phyloP scores from a whole-genome alignment of 1,284 basidiomycete genomes.

The Tylopilus sp. region DNA sequence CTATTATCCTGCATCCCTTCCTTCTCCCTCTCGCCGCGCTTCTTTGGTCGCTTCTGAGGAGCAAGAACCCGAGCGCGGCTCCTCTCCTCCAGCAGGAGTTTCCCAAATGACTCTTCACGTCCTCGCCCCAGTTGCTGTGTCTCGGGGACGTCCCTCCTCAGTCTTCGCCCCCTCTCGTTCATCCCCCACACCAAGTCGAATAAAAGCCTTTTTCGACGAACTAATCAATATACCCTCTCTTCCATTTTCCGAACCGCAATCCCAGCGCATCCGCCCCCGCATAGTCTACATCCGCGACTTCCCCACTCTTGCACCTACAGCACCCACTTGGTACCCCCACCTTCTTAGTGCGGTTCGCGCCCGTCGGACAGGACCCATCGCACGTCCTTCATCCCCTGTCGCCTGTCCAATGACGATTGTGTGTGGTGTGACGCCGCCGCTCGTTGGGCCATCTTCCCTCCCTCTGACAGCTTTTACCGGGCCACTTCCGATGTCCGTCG shows the following conservation, averaged over 20 bases:
- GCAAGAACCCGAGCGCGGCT: constrained; percentile 30
- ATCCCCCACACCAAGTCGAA: constrained; percentile 44
- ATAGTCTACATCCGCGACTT: constrained; percentile 83
- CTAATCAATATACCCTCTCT: constrained; percentile 60
- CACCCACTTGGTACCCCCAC: constrained; percentile 75
- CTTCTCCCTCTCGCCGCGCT: constrained; percentile 24
- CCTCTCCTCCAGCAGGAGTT: constrained; percentile 28
- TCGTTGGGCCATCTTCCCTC: constrained; percentile 34
- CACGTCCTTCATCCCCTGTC: constrained; percentile 54
- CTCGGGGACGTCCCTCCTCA: constrained; percentile 42
- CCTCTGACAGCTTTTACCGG: constrained; percentile 8
- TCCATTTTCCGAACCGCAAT: constrained; percentile 23
- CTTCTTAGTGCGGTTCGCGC: constrained; percentile 72
- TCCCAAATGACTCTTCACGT: constrained; percentile 64
- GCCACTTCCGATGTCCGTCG: constrained; percentile 8
- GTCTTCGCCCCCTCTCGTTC: constrained; percentile 42
- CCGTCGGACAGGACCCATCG: constrained; percentile 60
- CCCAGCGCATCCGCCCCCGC: constrained; percentile 48
- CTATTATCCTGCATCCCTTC: constrained; percentile 42
- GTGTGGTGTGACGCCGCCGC: constrained; percentile 76
- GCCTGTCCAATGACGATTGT: constrained; percentile 73
- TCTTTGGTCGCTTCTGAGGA: constrained; percentile 53
- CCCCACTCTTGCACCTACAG: constrained; percentile 66
- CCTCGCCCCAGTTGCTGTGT: constrained; percentile 43
- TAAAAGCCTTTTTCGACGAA: constrained; percentile 70